Percentiles rank a stretch among this genome's conserved stretches.
Evolutionary conservation across 768 basidiomycete genomes (phyloP).

Genomic region (Xerocomellus amylosporus): DNA sequence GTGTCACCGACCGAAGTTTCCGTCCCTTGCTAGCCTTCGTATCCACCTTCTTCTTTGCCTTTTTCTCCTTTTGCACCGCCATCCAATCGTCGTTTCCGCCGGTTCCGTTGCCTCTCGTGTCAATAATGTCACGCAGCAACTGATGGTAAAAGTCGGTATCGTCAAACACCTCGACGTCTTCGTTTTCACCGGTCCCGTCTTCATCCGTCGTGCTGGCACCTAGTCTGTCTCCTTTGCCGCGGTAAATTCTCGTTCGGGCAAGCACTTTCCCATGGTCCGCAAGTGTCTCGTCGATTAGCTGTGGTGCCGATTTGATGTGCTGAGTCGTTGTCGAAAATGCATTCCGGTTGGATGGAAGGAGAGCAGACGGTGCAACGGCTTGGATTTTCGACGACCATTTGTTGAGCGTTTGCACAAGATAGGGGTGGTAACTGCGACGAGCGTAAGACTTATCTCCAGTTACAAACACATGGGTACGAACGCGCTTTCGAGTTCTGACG

Average conservation of each 20-base stretch:
- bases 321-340: slow-evolving; percentile 61
- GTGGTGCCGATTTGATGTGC: slow-evolving; percentile 60
- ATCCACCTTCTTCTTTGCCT: slow-evolving; percentile 85
- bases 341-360: slow-evolving; percentile 67
- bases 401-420: slow-evolving; percentile 70
- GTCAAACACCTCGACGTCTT: slow-evolving; percentile 62
- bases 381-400: slow-evolving; percentile 98
- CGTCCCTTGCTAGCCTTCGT: slow-evolving; percentile 95
- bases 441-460: slow-evolving; percentile 4
- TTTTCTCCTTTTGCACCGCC: slow-evolving; percentile 61
- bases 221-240: slow-evolving; percentile 48
- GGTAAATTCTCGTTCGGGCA: slow-evolving; percentile 56
- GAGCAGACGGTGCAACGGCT: slow-evolving; percentile 79
- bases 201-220: slow-evolving; percentile 33
- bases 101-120: slow-evolving; percentile 49
- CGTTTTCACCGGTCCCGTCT: slow-evolving; percentile 35
- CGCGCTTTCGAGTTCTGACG: slow-evolving; percentile 49
- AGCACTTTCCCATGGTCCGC: slow-evolving; percentile 56
- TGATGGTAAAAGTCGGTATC: slow-evolving; percentile 95
- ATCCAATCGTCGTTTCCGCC: slow-evolving; percentile 60
- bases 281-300: slow-evolving; percentile 76
- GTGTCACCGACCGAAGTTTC: slow-evolving; percentile 66
- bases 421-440: slow-evolving; percentile 54
- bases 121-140: slow-evolving; percentile 87
- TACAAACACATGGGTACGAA: slow-evolving; percentile 34